Conservation (phyloP, 2,329 filamentous ascomycete species). For the Penicillium sp. region DNA sequence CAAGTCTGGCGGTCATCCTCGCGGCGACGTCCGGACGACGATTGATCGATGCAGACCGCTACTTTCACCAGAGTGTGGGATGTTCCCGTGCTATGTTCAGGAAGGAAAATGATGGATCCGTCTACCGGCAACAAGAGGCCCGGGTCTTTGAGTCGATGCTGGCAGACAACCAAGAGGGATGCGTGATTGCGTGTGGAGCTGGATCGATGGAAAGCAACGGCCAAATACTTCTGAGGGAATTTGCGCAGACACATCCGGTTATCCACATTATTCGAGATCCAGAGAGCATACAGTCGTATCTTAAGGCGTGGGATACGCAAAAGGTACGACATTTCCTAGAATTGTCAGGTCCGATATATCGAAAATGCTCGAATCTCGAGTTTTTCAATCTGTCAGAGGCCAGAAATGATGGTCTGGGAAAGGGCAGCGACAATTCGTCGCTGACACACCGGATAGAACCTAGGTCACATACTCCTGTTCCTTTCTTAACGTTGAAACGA, state of each 20-base stretch:
- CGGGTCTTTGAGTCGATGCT: conserved; percentile 62
- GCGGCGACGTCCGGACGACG: conserved; percentile 67
- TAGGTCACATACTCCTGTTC: conserved; percentile 47
- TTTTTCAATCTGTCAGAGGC: conserved; percentile 72
- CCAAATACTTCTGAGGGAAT: conserved; percentile 60
- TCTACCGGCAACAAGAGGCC: conserved; percentile 64
- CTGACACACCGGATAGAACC: conserved; percentile 34
- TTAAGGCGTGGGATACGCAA: conserved; percentile 55
- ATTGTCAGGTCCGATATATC: conserved; percentile 52
- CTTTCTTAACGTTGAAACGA: conserved; percentile 66
- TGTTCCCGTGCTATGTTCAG: conserved; percentile 63
- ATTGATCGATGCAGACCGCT: conserved; percentile 66
- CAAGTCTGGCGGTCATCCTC: conserved; percentile 71
- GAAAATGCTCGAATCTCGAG: conserved; percentile 69
- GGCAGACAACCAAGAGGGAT: conserved; percentile 56
- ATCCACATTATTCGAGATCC: conserved; percentile 67
- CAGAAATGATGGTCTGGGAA: conserved; percentile 24
- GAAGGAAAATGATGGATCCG: conserved; percentile 58
- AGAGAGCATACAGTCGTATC: conserved; percentile 62
- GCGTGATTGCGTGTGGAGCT: conserved; percentile 69
- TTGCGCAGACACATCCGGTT: conserved; percentile 64
- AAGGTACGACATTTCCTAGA: conserved; percentile 60
- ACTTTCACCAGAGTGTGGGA: conserved; percentile 64
- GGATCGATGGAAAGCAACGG: conserved; percentile 65
- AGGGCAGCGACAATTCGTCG: conserved; percentile 26